These are phyloP conservation scores for Diplodia sapinea DNA, from an alignment of 2,329 filamentous ascomycete genomes.

Conservation along the genomic window DNA sequence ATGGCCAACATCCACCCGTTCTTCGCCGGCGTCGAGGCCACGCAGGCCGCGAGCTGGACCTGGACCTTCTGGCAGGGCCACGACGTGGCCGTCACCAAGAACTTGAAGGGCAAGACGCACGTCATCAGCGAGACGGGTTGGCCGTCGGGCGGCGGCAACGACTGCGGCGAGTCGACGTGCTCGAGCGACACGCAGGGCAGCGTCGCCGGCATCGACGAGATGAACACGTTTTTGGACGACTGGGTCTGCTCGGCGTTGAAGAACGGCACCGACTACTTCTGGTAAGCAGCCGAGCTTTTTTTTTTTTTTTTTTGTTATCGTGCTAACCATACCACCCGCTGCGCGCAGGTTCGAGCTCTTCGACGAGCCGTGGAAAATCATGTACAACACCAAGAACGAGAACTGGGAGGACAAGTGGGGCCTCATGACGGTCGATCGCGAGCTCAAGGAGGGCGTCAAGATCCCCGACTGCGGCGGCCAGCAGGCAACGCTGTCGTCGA, in stretches of 20 bases:
- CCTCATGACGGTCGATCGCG: constrained; percentile 81
- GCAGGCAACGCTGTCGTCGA: constrained; percentile 34
- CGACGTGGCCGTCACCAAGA: constrained; percentile 69
- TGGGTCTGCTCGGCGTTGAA: constrained; percentile 82
- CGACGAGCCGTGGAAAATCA: constrained; percentile 92
- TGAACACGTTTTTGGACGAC: constrained; percentile 84
- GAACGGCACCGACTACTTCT: constrained; percentile 92
- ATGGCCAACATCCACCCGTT: constrained; percentile 99
- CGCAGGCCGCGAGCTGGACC: constrained; percentile 78
- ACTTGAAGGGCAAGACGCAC: constrained; percentile 62
- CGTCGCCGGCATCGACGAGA: constrained; percentile 76
- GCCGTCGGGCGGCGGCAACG: constrained; percentile 81
- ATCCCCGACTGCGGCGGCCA: constrained; percentile 77
- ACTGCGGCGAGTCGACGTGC: constrained; percentile 72
- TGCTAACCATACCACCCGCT: not conserved
- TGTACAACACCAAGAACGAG: constrained; percentile 64
- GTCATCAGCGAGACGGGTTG: constrained; percentile 92
- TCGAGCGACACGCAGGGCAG: constrained; percentile 63
- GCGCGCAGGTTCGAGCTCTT: constrained; percentile 78
- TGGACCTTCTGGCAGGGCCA: constrained; percentile 78
- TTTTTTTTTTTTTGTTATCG: no score
- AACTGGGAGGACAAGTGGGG: constrained; percentile 98
- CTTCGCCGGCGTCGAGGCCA: constrained; percentile 78
- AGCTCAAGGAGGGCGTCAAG: constrained; percentile 80
- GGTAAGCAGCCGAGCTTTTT: constrained; percentile 58